Evolutionary conservation across 352 stramenopile genomes (phyloP).

Genomic region (Pythium volutum): DNA sequence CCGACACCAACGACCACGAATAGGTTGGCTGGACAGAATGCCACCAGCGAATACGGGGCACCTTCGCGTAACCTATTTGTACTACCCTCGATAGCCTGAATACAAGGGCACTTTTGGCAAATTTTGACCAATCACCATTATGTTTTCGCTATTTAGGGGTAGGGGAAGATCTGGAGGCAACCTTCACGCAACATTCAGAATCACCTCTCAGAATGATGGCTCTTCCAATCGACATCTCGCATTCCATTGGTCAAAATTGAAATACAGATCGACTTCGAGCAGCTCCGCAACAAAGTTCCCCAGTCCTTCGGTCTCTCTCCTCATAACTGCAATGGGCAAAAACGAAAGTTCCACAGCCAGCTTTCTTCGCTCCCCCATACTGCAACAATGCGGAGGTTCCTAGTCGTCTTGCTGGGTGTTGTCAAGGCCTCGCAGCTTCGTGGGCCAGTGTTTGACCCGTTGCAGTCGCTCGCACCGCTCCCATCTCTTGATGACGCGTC

Average conservation of each 20-base stretch:
- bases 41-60: constrained; percentile 27
- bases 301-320: background rate
- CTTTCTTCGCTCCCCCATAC: background rate
- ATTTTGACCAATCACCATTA: constrained; percentile 23
- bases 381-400: background rate
- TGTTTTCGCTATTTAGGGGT: no score
- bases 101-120: background rate
- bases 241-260: constrained; percentile 10
- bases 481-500: background rate
- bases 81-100: background rate
- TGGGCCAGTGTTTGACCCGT: constrained; percentile 6
- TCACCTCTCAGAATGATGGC: constrained; percentile 19
- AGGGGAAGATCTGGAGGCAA: background rate
- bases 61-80: constrained; percentile 26
- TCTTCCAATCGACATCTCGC: background rate
- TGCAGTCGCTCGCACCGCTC: background rate
- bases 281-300: background rate
- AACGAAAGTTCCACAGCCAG: no score
- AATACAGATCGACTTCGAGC: constrained; percentile 2
- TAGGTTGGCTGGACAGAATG: constrained; percentile 32
- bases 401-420: background rate
- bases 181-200: constrained; percentile 20
- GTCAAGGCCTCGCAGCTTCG: background rate
- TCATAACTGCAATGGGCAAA: no score
- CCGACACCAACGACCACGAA: background rate